A percentile compares a stretch with the other conserved stretches of the same genome.
These are phyloP conservation scores for Metarhizium robertsii DNA, from an alignment of 2,329 filamentous ascomycete genomes.

Conservation along the genomic window DNA sequence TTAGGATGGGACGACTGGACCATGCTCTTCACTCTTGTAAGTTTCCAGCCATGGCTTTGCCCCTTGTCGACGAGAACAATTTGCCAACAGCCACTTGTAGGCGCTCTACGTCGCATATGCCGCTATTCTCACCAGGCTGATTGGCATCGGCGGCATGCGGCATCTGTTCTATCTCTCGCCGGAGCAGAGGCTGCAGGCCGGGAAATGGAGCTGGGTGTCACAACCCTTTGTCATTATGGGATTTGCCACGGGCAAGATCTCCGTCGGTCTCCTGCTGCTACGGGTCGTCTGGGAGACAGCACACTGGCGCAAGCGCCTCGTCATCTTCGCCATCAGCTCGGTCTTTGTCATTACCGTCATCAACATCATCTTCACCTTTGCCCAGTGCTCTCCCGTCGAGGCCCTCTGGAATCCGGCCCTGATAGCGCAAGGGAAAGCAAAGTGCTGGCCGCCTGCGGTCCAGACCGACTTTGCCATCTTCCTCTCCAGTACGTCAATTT, in stretches of 20 bases:
- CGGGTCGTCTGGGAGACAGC: slow-evolving; percentile 4
- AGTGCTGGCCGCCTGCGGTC: not conserved
- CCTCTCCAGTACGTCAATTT: slow-evolving; percentile 2
- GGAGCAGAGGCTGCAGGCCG: not conserved
- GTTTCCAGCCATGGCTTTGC: not conserved
- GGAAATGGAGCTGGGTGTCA: slow-evolving; percentile 3
- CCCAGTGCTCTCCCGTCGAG: slow-evolving; percentile 2
- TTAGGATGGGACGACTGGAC: slow-evolving; percentile 4
- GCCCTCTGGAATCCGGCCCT: slow-evolving; percentile 2
- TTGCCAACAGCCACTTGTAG: not conserved
- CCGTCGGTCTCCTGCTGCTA: slow-evolving; percentile 3
- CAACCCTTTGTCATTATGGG: slow-evolving; percentile 6
- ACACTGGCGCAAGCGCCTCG: slow-evolving; percentile 4
- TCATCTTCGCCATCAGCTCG: not conserved
- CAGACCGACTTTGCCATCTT: slow-evolving; percentile 1
- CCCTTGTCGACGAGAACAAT: not conserved
- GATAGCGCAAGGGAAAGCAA: not conserved
- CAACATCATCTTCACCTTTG: slow-evolving; percentile 1
- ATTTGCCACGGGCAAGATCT: slow-evolving; percentile 5
- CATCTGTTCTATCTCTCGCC: not conserved
- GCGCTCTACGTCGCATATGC: slow-evolving; percentile 1
- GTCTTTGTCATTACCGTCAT: not conserved
- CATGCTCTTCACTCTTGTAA: slow-evolving; percentile 6
- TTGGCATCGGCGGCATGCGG: not conserved
- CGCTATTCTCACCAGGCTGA: not conserved